These are phyloP conservation scores for Coemansia sp. DNA, from an alignment of 192 early-diverging fungal species.

Conservation along the genomic window DNA sequence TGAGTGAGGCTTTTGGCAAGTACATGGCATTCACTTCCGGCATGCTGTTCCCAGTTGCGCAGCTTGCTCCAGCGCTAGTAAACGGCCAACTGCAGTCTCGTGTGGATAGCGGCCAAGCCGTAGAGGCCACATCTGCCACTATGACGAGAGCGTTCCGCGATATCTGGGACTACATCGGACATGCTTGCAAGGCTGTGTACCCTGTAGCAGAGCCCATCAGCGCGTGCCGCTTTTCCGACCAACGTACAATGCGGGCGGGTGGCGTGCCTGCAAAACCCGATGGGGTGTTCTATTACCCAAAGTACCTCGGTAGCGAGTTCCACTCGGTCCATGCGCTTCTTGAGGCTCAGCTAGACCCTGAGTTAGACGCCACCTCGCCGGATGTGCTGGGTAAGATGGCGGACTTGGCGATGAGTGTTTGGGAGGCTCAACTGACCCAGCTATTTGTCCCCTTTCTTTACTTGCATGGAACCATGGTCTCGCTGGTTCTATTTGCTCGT, in stretches of 20 bases:
- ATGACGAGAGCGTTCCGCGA: constrained; percentile 2
- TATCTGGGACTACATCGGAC: not conserved
- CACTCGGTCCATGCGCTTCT: not conserved
- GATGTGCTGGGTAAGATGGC: constrained; percentile 10
- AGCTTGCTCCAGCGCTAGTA: not conserved
- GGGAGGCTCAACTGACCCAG: constrained; percentile 13
- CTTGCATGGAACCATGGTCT: not conserved
- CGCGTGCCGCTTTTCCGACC: constrained; percentile 2
- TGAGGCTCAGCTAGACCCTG: not conserved
- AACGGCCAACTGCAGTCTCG: not conserved
- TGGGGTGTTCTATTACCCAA: constrained; percentile 2
- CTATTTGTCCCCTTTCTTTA: constrained; percentile 10
- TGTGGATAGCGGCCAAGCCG: not conserved
- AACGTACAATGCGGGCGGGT: not conserved
- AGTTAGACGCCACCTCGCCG: not conserved
- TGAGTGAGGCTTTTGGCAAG: not conserved
- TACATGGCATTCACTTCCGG: not conserved
- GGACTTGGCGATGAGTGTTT: not conserved
- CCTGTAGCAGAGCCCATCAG: not conserved
- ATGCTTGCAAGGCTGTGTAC: not conserved
- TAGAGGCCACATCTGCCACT: not conserved
- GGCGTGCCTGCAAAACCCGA: not conserved
- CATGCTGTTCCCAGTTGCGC: not conserved
- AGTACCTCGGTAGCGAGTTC: not conserved
- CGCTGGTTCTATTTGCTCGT: constrained; percentile 9